Evolutionary conservation across 2,329 filamentous ascomycete genomes (phyloP).

Genomic region (Cryphonectria nitschkei): DNA sequence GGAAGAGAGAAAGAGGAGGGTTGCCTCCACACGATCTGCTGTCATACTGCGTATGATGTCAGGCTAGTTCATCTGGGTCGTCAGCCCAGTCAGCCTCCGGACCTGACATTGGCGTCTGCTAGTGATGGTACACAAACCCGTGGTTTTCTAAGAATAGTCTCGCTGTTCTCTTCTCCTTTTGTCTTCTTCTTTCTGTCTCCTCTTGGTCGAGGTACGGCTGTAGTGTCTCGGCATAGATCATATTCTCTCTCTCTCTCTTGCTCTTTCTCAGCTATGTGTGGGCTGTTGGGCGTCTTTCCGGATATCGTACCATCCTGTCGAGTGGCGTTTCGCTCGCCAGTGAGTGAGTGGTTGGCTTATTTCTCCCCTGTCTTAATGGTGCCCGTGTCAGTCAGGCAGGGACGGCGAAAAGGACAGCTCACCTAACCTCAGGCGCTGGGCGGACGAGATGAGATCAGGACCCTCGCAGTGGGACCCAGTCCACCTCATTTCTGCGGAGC

Average conservation of each 20-base stretch:
- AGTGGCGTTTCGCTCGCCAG: not conserved
- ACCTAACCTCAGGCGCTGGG: not conserved
- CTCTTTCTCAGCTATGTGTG: not conserved
- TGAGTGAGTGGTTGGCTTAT: not conserved
- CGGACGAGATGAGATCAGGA: constrained; percentile 23
- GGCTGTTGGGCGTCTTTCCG: not conserved
- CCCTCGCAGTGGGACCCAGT: constrained; percentile 22
- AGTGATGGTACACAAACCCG: constrained; percentile 17
- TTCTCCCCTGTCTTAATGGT: constrained; percentile 6
- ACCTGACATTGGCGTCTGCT: constrained; percentile 22
- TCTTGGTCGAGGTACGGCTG: not conserved
- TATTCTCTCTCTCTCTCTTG: not conserved
- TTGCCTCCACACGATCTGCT: constrained; percentile 6
- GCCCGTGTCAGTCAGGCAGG: not conserved
- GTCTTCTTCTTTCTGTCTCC: not conserved
- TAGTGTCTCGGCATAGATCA: not conserved
- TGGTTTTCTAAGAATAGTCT: constrained; percentile 21
- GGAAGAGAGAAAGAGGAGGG: not conserved
- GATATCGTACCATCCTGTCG: not conserved
- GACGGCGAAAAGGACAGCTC: constrained; percentile 5
- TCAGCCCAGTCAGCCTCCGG: constrained; percentile 25
- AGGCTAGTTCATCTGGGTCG: constrained; percentile 19
- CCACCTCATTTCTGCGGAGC: constrained; percentile 22
- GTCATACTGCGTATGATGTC: constrained; percentile 27
- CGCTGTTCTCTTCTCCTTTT: not conserved